Base-by-base conservation (phyloP, 179 eudicot genomes). In the Carnegiea gigantea region DNA sequence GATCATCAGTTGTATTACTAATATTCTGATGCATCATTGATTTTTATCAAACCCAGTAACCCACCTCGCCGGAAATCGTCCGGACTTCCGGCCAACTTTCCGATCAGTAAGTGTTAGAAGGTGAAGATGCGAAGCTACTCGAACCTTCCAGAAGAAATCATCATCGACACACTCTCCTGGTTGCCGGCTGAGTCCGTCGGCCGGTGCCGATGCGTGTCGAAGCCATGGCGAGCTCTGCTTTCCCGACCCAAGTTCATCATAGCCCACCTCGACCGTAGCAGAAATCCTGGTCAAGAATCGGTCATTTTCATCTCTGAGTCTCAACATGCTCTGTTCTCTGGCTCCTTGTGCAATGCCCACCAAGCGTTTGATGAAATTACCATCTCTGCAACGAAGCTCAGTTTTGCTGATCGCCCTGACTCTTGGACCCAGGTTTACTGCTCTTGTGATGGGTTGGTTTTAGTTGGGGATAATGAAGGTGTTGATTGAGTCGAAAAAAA, bases 391-490 rank as follows among this genome's bases (percentile, higher is more conserved):
- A 57, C 46, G 11, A 20, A 33, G 79, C 68, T 76, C 28, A 54
- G 9, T 57, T 76, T 76, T 15, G 48, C 68, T 36, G 28, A 20
- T 76, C 40, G 9, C 44, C 65, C 67, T 57, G 79, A 57, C n/a
- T 57, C 46, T 36, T 76, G 67, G 79, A 9, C 17, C 3, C 8
- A 9, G 28, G 9, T 54, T 36, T 0, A 48, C 10, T 49, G 48
- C 10, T 30, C 79, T 13, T 76, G 68, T 54, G 68, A 76, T 36
- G 79, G 48, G 79, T 57, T 76, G 79, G 49, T 76, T 17, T 20
- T 76, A 17, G 79, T 36, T 54, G 65, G 3, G 2, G 65, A 57
- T 54, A 8, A 26, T n/a, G n/a, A n/a, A n/a, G n/a, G n/a, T n/a
- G n/a, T n/a, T n/a, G n/a, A n/a, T n/a, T n/a, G n/a, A n/a, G n/a